phyloP scores from a whole-genome alignment of 169 alveolate genomes.

The Cryptosporidium parvum region DNA sequence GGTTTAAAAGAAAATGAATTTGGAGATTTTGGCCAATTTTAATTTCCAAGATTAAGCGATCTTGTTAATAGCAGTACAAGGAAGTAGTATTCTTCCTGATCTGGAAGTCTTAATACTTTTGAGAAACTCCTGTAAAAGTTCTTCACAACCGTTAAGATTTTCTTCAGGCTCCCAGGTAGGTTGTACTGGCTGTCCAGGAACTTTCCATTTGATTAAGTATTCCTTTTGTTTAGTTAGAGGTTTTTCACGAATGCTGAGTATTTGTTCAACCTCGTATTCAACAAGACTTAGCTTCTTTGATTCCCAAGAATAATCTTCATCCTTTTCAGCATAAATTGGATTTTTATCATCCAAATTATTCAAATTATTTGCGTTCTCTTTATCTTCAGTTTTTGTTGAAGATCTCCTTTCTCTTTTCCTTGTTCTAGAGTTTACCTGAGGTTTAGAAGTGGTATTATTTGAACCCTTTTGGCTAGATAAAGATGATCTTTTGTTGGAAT shows the following conservation, averaged over 20 bases:
- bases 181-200: conserved; percentile 73
- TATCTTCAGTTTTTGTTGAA: background rate
- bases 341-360: background rate
- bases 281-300: conserved; percentile 41
- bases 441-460: background rate
- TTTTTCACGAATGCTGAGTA: conserved; percentile 64
- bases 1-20: background rate
- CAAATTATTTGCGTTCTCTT: conserved; percentile 1
- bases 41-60: background rate
- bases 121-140: conserved; percentile 45
- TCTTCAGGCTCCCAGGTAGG: conserved; percentile 77
- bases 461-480: background rate
- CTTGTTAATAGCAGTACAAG: conserved; percentile 38
- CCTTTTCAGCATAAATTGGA: background rate
- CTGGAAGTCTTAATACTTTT: conserved; percentile 61
- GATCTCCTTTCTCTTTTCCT: conserved; percentile 52
- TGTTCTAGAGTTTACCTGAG: conserved; percentile 4
- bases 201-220: conserved; percentile 64
- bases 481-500: background rate
- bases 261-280: conserved; percentile 74
- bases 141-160: conserved; percentile 71
- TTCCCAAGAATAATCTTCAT: conserved; percentile 7
- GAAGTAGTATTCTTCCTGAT: conserved; percentile 72
- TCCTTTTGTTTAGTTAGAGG: conserved; percentile 71
- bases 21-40: background rate